phyloP scores from a whole-genome alignment of 768 basidiomycete species.

The Xerocomus brunneocitrinus region DNA sequence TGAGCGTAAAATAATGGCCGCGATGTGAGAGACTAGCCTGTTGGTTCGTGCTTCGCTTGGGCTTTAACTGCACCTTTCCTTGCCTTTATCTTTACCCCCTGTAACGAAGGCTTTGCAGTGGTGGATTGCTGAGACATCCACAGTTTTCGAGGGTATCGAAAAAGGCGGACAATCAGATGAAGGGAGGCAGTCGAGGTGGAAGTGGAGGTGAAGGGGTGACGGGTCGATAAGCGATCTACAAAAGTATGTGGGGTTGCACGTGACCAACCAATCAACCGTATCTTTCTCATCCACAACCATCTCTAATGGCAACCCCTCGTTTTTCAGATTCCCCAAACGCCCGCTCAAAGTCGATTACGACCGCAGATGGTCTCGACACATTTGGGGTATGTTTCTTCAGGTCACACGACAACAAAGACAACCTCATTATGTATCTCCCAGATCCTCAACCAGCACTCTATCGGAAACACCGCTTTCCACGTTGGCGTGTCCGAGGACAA shows the following conservation, averaged over 20 bases:
- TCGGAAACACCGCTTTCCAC: slow-evolving; percentile 58
- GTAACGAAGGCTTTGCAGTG: slow-evolving; percentile 82
- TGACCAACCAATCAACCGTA: slow-evolving; percentile 14
- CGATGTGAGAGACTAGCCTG: slow-evolving; percentile 38
- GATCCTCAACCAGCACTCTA: slow-evolving; percentile 58
- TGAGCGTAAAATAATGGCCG: slow-evolving; percentile 8
- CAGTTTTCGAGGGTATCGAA: slow-evolving; percentile 43
- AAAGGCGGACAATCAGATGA: slow-evolving; percentile 24
- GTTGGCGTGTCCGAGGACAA: slow-evolving; percentile 76
- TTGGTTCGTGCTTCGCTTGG: slow-evolving; percentile 89
- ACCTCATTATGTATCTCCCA: slow-evolving; percentile 3
- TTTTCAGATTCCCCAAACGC: slow-evolving; percentile 70
- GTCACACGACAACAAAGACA: background rate
- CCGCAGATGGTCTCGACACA: slow-evolving; percentile 70
- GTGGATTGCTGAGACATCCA: slow-evolving; percentile 92
- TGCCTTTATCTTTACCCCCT: slow-evolving; percentile 90
- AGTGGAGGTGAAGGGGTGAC: background rate
- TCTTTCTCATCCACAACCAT: slow-evolving; percentile 11
- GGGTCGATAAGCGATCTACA: slow-evolving; percentile 22
- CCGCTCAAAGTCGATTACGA: slow-evolving; percentile 75
- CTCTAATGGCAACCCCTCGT: slow-evolving; percentile 23
- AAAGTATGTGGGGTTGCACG: slow-evolving; percentile 13
- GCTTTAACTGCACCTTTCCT: slow-evolving; percentile 92
- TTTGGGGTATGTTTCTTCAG: slow-evolving; percentile 55
- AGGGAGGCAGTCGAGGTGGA: background rate